These are phyloP conservation scores for Pseudopithomyces chartarum DNA, from an alignment of 2,329 filamentous ascomycete species.

Conservation along the genomic window DNA sequence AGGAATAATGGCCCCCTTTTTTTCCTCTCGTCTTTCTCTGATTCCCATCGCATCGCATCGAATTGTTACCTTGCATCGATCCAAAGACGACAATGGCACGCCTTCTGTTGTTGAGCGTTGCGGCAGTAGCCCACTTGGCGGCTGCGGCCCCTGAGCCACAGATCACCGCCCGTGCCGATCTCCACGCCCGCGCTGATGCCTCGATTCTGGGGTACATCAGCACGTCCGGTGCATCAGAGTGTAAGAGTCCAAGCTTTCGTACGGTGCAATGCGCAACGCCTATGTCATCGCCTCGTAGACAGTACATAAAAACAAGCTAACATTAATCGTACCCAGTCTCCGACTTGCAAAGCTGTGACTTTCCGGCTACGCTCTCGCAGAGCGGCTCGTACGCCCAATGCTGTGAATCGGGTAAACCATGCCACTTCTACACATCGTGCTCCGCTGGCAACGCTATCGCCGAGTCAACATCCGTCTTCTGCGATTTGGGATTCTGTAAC, in stretches of 20 bases:
- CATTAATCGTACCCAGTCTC: slow-evolving; percentile 15
- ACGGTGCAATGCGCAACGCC: not conserved
- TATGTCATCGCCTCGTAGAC: not conserved
- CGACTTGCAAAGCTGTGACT: slow-evolving; percentile 29
- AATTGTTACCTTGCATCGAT: not conserved
- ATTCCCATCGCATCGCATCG: not conserved
- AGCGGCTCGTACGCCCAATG: slow-evolving; percentile 27
- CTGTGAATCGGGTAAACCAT: slow-evolving; percentile 18
- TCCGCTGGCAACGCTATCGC: slow-evolving; percentile 23
- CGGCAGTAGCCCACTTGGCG: slow-evolving; percentile 3
- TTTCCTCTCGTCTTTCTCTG: not conserved
- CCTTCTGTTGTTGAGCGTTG: not conserved
- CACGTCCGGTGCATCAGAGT: slow-evolving; percentile 19
- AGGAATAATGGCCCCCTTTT: not conserved
- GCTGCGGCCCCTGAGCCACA: slow-evolving; percentile 21
- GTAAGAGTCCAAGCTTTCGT: slow-evolving; percentile 18
- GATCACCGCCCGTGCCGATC: slow-evolving; percentile 25
- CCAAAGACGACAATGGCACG: not conserved
- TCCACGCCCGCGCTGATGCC: slow-evolving; percentile 22
- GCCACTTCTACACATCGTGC: slow-evolving; percentile 29
- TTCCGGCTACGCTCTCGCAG: slow-evolving; percentile 25
- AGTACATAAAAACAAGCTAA: not conserved
- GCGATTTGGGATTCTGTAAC: slow-evolving; percentile 29
- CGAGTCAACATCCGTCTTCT: slow-evolving; percentile 24
- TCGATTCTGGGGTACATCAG: slow-evolving; percentile 27